Percentiles rank a stretch among this genome's conserved stretches.
phyloP scores from a whole-genome alignment of 2,329 filamentous ascomycete genomes.

The Phaeosphaeria sp. region DNA sequence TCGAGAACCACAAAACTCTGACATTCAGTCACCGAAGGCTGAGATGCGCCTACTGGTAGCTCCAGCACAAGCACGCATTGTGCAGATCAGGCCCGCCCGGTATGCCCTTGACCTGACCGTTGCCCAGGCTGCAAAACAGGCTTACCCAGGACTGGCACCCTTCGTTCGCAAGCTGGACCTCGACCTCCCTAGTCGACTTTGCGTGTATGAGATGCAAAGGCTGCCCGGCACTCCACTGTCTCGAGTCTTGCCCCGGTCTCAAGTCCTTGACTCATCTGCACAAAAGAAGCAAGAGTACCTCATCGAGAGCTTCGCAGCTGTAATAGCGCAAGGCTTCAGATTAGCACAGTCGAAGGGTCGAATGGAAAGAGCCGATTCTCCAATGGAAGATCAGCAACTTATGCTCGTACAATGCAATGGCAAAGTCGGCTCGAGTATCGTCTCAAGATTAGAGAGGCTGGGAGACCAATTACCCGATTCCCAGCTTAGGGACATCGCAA shows the following conservation, averaged over 20 bases:
- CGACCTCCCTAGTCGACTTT: constrained; percentile 15
- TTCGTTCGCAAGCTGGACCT: constrained; percentile 11
- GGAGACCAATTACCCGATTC: constrained; percentile 29
- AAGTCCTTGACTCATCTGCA: not conserved
- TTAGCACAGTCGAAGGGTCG: not conserved
- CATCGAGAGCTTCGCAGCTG: constrained; percentile 34
- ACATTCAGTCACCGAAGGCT: not conserved
- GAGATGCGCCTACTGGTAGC: not conserved
- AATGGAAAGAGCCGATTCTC: constrained; percentile 22
- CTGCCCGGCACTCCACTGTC: constrained; percentile 33
- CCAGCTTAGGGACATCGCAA: constrained; percentile 25
- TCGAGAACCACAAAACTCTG: not conserved
- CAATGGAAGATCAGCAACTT: constrained; percentile 11
- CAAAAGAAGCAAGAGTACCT: constrained; percentile 26
- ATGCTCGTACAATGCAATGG: constrained; percentile 30
- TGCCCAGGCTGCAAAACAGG: constrained; percentile 19
- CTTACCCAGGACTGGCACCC: constrained; percentile 35
- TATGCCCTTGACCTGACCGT: constrained; percentile 31
- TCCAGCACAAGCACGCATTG: constrained; percentile 12
- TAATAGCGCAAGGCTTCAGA: constrained; percentile 36
- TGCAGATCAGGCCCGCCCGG: constrained; percentile 36
- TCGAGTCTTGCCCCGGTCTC: constrained; percentile 12
- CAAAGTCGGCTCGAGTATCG: constrained; percentile 36
- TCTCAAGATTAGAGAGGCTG: constrained; percentile 33
- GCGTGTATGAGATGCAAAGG: constrained; percentile 34